Conservation (phyloP, 495 filamentous ascomycete genomes). For the Penicillium herquei region DNA sequence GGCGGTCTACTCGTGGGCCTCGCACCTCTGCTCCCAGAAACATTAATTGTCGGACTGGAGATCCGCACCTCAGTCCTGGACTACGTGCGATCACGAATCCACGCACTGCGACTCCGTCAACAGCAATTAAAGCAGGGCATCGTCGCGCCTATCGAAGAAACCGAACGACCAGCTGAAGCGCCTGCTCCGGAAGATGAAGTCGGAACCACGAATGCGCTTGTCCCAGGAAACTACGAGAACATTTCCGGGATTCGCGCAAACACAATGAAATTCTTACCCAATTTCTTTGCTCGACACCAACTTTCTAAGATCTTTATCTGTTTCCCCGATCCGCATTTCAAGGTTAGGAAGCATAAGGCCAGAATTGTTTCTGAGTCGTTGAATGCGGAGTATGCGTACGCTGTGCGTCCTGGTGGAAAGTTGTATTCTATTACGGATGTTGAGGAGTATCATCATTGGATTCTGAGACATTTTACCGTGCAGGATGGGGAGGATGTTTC, state of each 20-base stretch:
- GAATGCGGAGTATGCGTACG: constrained; percentile 91
- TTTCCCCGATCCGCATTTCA: constrained; percentile 98
- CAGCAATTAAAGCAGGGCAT: constrained; percentile 33
- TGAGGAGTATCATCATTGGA: constrained; percentile 89
- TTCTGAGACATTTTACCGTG: constrained; percentile 72
- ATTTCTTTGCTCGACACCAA: constrained; percentile 78
- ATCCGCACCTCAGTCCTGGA: constrained; percentile 86
- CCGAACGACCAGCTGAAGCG: background rate
- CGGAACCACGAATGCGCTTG: constrained; percentile 19
- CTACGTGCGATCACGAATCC: constrained; percentile 82
- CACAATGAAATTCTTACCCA: constrained; percentile 97
- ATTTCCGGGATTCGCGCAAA: constrained; percentile 84
- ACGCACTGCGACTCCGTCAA: constrained; percentile 71
- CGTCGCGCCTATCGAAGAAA: constrained; percentile 2
- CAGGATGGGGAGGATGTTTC: constrained; percentile 20
- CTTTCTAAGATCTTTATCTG: constrained; percentile 92
- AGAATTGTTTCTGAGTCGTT: constrained; percentile 86
- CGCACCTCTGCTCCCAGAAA: constrained; percentile 75
- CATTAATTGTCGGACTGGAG: constrained; percentile 85
- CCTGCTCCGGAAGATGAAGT: constrained; percentile 31
- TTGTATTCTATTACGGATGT: constrained; percentile 98
- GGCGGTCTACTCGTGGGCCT: constrained; percentile 88
- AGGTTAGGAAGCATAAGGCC: constrained; percentile 93
- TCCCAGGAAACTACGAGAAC: constrained; percentile 69
- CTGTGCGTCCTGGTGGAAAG: constrained; percentile 75